These are phyloP conservation scores for Phaffia tasmanica DNA, from an alignment of 768 basidiomycete genomes.

Conservation along the genomic window DNA sequence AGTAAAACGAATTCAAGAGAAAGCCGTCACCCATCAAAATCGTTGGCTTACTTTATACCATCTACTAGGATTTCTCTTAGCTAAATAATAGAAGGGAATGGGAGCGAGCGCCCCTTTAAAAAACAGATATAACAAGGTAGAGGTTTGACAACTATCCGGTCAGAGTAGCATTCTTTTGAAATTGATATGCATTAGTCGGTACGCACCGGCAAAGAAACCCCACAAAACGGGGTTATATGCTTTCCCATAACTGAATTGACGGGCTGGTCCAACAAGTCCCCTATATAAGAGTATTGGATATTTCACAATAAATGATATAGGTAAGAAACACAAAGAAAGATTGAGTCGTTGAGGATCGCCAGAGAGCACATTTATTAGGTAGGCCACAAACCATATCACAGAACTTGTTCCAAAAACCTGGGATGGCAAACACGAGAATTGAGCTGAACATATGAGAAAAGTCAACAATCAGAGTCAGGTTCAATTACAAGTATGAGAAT, in stretches of 20 bases:
- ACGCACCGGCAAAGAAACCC: slow-evolving; percentile 16
- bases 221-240: slow-evolving; percentile 5
- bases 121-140: background rate
- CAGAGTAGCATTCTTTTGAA: no score
- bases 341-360: slow-evolving; percentile 4
- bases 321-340: background rate
- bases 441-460: background rate
- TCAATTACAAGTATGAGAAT: background rate
- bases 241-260: slow-evolving; percentile 9
- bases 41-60: slow-evolving; percentile 3
- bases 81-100: slow-evolving; percentile 13
- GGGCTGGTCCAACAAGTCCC: background rate
- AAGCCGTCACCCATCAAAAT: background rate
- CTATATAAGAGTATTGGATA: background rate
- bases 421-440: slow-evolving; percentile 2
- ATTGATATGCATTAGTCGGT: background rate
- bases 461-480: background rate
- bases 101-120: background rate
- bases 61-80: slow-evolving; percentile 5
- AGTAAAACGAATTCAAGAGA: background rate
- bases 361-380: no score
- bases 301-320: background rate
- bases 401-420: slow-evolving; percentile 6
- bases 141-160: background rate
- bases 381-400: slow-evolving; percentile 7